These are phyloP conservation scores for Magnusiomyces clavatus DNA, from an alignment of 1,139 yeast species.

Conservation along the genomic window DNA sequence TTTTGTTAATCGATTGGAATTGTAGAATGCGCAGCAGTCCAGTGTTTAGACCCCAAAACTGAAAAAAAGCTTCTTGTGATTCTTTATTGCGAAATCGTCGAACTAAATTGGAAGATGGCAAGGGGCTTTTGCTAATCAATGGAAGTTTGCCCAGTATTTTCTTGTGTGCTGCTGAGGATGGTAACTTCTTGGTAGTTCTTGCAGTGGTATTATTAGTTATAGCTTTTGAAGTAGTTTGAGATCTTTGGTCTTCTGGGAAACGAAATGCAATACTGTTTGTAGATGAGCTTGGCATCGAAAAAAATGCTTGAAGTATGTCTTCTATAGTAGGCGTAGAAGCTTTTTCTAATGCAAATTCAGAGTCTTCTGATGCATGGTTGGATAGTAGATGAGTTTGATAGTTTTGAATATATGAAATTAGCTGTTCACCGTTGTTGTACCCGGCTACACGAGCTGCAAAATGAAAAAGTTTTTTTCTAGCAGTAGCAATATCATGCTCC, in stretches of 20 bases:
- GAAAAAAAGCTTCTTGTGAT: conserved; percentile 41
- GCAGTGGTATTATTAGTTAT: too few relatives aligned
- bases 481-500: conserved; percentile 35
- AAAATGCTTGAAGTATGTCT: neutral
- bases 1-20: conserved; percentile 54
- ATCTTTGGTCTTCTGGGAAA: neutral
- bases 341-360: neutral
- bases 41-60: conserved; percentile 47
- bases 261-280: neutral
- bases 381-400: too few relatives aligned
- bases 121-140: neutral
- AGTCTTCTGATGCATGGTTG: too few relatives aligned
- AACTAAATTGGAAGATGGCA: conserved; percentile 24
- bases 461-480: conserved; percentile 32
- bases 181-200: neutral
- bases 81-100: conserved; percentile 43
- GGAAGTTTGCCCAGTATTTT: neutral
- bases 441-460: conserved; percentile 42
- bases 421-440: conserved; percentile 23
- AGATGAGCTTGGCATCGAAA: neutral
- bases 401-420: neutral
- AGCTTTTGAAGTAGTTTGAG: too few relatives aligned
- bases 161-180: neutral
- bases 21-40: conserved; percentile 50
- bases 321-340: conserved; percentile 5